A percentile compares a stretch with the other conserved stretches of the same genome.
phyloP scores from a whole-genome alignment of 139 green algal species.

The Trebouxia sp. region DNA sequence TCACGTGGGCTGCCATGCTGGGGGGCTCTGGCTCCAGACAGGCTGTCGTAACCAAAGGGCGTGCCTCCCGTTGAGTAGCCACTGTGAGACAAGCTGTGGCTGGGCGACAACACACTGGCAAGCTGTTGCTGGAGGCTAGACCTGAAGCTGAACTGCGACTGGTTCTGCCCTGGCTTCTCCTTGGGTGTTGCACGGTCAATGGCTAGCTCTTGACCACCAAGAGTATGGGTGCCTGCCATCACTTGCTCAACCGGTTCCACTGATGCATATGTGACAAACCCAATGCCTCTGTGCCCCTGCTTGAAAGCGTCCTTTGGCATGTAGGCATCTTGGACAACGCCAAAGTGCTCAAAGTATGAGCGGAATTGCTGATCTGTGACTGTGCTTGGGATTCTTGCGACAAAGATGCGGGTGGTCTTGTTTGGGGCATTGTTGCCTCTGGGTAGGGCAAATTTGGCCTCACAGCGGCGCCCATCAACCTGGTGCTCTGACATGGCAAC shows the following conservation, averaged over 20 bases:
- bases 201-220: constrained; percentile 84
- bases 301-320: constrained; percentile 85
- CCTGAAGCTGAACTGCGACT: neutral
- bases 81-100: constrained; percentile 12
- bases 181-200: constrained; percentile 89
- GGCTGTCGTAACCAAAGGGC: neutral
- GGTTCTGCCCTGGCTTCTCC: constrained; percentile 43
- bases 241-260: constrained; percentile 71
- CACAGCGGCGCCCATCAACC: constrained; percentile 38
- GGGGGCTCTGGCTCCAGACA: neutral
- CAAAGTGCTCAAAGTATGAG: constrained; percentile 86
- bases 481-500: constrained; percentile 56
- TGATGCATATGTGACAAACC: constrained; percentile 84
- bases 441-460: constrained; percentile 74
- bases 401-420: constrained; percentile 82
- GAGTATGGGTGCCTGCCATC: constrained; percentile 39
- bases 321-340: constrained; percentile 84
- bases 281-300: constrained; percentile 81
- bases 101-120: neutral
- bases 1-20: constrained; percentile 10
- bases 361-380: constrained; percentile 80
- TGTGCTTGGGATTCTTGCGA: constrained; percentile 78
- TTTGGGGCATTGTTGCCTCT: neutral
- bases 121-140: constrained; percentile 14
- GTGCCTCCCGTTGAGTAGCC: neutral